phyloP scores from a whole-genome alignment of 83 land plant genomes.

The Picea abies region DNA sequence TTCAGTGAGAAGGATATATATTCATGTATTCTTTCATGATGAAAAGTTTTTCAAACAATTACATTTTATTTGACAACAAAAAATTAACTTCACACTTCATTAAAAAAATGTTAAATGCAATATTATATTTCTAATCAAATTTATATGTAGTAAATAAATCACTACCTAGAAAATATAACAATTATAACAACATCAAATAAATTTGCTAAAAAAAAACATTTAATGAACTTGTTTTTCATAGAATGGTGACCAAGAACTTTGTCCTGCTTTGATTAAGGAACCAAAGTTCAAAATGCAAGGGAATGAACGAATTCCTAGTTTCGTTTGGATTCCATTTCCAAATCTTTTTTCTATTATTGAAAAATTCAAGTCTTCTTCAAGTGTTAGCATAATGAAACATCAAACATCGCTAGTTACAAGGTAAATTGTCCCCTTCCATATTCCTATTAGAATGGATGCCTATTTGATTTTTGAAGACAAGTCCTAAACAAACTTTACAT shows the following conservation, averaged over 20 bases:
- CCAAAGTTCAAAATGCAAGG: background rate
- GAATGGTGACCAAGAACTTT: conserved; percentile 1
- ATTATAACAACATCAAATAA: too few species aligned
- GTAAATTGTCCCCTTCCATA: conserved; percentile 19
- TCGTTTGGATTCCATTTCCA: conserved; percentile 59
- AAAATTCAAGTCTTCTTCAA: conserved; percentile 30
- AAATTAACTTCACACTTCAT: too few species aligned
- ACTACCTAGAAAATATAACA: too few species aligned
- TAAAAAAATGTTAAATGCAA: too few species aligned
- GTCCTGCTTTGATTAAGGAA: background rate
- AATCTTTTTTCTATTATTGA: conserved; percentile 35
- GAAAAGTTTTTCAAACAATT: too few species aligned
- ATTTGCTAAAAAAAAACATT: background rate
- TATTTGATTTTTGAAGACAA: background rate
- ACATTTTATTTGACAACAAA: too few species aligned
- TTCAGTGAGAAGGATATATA: too few species aligned
- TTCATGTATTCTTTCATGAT: too few species aligned
- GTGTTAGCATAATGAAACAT: conserved; percentile 26
- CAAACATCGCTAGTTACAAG: conserved; percentile 17
- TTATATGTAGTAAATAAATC: too few species aligned
- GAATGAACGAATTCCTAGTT: conserved; percentile 28
- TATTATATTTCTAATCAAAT: too few species aligned
- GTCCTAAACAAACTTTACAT: background rate
- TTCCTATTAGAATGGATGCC: background rate
- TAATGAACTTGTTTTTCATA: background rate